These are phyloP conservation scores for Penicillium concentricum DNA, from an alignment of 2,329 filamentous ascomycete genomes.

Conservation along the genomic window DNA sequence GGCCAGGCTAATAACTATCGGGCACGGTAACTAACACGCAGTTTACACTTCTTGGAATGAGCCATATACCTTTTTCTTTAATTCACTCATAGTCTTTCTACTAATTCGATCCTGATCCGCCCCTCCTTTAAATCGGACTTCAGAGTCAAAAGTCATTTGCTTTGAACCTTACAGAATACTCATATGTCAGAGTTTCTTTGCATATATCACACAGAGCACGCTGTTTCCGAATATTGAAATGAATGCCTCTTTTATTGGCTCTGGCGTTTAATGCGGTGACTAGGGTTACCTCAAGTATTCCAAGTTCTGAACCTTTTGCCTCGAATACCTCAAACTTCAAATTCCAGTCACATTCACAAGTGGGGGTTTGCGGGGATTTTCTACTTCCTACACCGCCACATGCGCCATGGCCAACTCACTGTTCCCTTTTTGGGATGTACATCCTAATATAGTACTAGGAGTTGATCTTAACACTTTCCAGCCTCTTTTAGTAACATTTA, in stretches of 20 bases:
- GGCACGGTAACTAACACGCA: slow-evolving; percentile 17
- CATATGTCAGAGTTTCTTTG: background rate
- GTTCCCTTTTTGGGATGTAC: slow-evolving; percentile 16
- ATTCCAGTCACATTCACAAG: slow-evolving; percentile 5
- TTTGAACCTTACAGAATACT: background rate
- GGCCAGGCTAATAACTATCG: slow-evolving; percentile 12
- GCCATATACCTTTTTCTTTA: background rate
- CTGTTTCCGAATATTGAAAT: slow-evolving; percentile 7
- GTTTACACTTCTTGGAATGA: slow-evolving; percentile 8
- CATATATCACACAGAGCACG: slow-evolving; percentile 19
- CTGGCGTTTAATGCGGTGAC: background rate
- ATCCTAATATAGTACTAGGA: no score
- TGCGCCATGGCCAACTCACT: slow-evolving; percentile 27
- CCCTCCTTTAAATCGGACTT: slow-evolving; percentile 12
- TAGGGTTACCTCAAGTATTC: background rate
- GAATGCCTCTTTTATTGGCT: background rate
- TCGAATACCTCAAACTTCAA: background rate
- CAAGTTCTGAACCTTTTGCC: background rate
- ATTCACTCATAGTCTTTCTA: slow-evolving; percentile 12
- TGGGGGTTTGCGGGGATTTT: slow-evolving; percentile 24
- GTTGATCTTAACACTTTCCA: no score
- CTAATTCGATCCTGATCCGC: slow-evolving; percentile 13
- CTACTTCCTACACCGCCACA: slow-evolving; percentile 27
- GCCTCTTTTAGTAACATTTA: background rate
- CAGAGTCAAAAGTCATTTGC: background rate